A percentile compares a stretch with the other conserved stretches of the same genome.
Evolutionary conservation across 2,329 filamentous ascomycete species (phyloP).

Genomic region (Fusarium neocosmosporiellum): DNA sequence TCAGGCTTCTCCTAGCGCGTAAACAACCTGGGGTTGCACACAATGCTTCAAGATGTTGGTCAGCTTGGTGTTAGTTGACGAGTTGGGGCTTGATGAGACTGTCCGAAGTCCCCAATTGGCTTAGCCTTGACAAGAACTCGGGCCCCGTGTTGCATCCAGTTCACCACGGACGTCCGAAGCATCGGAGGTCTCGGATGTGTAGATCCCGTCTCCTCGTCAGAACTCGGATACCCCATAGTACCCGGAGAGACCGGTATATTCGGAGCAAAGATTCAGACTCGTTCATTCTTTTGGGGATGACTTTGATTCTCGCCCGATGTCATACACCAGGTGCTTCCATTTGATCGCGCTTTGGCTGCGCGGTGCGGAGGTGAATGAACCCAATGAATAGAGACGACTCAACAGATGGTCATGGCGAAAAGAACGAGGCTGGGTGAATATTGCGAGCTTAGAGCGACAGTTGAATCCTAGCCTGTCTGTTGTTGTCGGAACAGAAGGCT

Average conservation of each 20-base stretch:
- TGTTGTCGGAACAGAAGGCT: conserved; percentile 26
- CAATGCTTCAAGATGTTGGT: conserved; percentile 3
- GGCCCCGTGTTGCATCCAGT: background rate
- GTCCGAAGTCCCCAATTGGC: conserved; percentile 2
- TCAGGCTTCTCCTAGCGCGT: conserved; percentile 2
- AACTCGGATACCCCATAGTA: background rate
- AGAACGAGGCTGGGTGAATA: background rate
- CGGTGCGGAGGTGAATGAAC: background rate
- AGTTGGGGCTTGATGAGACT: conserved; percentile 3
- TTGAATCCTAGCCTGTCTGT: background rate
- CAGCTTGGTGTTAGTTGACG: conserved; percentile 5
- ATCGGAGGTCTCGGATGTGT: conserved; percentile 37
- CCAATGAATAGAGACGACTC: background rate
- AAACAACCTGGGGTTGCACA: conserved; percentile 5
- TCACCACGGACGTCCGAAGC: conserved; percentile 12
- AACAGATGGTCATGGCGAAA: background rate
- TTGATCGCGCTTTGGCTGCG: background rate
- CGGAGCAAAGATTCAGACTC: background rate
- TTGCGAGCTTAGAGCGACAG: background rate
- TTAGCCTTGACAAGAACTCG: background rate
- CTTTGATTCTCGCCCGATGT: background rate
- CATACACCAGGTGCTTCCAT: background rate
- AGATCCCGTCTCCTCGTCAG: conserved; percentile 34
- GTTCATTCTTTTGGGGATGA: background rate
- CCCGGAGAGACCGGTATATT: background rate